Evolutionary conservation across 2,329 filamentous ascomycete genomes (phyloP).

Genomic region (Ophiostoma novo-ulmi): DNA sequence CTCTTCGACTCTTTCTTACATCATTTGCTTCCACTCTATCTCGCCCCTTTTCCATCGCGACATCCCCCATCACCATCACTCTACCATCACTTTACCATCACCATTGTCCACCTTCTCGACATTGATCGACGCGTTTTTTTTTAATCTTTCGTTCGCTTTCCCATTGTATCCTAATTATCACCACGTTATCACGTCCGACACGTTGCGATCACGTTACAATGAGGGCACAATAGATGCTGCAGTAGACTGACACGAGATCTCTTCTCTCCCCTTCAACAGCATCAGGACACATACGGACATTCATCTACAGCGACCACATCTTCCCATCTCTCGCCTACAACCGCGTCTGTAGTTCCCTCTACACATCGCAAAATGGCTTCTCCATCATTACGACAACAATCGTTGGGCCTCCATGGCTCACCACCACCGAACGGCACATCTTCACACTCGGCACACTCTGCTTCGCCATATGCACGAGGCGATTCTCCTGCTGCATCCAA

Average conservation of each 20-base stretch:
- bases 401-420: slow-evolving; percentile 35
- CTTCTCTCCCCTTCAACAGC: slow-evolving; percentile 34
- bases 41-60: slow-evolving; percentile 15
- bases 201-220: slow-evolving; percentile 20
- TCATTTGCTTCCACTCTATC: slow-evolving; percentile 25
- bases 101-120: slow-evolving; percentile 12
- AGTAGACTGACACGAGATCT: slow-evolving; percentile 23
- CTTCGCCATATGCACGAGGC: slow-evolving; percentile 33
- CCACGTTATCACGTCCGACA: slow-evolving; percentile 17
- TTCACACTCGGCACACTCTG: background rate
- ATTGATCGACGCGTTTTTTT: slow-evolving; percentile 19
- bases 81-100: slow-evolving; percentile 23
- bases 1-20: slow-evolving; percentile 20
- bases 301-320: slow-evolving; percentile 39
- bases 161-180: slow-evolving; percentile 20
- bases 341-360: slow-evolving; percentile 32
- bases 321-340: slow-evolving; percentile 36
- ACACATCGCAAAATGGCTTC: slow-evolving; percentile 43
- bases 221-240: slow-evolving; percentile 10
- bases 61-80: slow-evolving; percentile 23
- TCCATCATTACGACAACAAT: slow-evolving; percentile 44
- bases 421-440: slow-evolving; percentile 41
- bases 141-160: background rate
- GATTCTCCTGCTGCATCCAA: slow-evolving; percentile 42
- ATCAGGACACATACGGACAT: slow-evolving; percentile 49